These are phyloP conservation scores for Diutina pseudorugosa DNA, from an alignment of 1,139 yeast genomes.

Conservation along the genomic window DNA sequence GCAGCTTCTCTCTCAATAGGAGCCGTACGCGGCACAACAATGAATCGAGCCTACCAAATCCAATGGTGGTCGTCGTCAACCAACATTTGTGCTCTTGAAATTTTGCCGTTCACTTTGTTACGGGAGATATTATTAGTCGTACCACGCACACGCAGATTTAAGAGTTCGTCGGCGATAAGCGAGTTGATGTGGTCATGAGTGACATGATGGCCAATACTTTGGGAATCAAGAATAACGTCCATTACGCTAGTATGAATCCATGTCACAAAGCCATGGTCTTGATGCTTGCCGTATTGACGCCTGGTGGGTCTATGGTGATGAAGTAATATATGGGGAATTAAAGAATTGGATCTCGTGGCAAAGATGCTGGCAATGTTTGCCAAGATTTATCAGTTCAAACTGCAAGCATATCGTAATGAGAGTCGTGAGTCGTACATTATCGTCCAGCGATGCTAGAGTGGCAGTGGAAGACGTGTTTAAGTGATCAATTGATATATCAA, in stretches of 20 bases:
- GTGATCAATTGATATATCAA: too few species aligned
- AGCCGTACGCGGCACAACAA: too few species aligned
- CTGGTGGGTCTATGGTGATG: conserved; percentile 26
- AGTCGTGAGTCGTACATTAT: conserved; percentile 10
- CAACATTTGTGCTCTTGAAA: too few species aligned
- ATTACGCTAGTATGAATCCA: conserved; percentile 33
- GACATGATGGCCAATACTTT: conserved; percentile 40
- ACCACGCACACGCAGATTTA: conserved; percentile 21
- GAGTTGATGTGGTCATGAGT: conserved; percentile 25
- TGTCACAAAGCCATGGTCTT: conserved; percentile 27
- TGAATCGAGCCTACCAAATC: too few species aligned
- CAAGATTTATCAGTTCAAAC: conserved; percentile 14
- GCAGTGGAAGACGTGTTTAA: not conserved
- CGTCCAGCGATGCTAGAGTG: not conserved
- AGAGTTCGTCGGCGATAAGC: conserved; percentile 9
- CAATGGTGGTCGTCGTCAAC: too few species aligned
- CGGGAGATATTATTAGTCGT: conserved; percentile 27
- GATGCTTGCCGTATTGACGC: conserved; percentile 16
- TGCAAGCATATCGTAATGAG: conserved; percentile 10
- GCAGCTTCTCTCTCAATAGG: too few species aligned
- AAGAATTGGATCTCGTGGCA: conserved; percentile 17
- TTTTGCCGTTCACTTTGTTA: conserved; percentile 25
- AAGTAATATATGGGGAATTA: conserved; percentile 32
- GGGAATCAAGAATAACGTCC: conserved; percentile 31
- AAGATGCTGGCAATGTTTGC: conserved; percentile 18